A percentile compares a stretch with the other conserved stretches of the same genome.
Evolutionary conservation across 2,329 filamentous ascomycete genomes (phyloP).

Genomic region (Aspergillus glaucus): DNA sequence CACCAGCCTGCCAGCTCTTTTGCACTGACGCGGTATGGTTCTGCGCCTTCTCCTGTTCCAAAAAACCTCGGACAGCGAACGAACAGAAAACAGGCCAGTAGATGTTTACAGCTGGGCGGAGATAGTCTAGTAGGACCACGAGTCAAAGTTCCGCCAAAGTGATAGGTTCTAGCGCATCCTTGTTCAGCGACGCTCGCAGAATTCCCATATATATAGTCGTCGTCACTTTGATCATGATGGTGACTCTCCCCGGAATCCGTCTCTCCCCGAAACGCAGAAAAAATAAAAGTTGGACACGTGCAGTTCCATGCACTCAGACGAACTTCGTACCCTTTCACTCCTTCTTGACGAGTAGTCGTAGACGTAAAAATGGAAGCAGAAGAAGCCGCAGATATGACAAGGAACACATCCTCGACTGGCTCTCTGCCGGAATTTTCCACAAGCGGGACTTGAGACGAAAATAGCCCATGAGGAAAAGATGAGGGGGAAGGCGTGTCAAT

Average conservation of each 20-base stretch:
- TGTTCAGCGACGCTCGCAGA: no score
- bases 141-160: slow-evolving; percentile 33
- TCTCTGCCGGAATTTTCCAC: background rate
- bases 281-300: slow-evolving; percentile 76
- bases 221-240: background rate
- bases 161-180: background rate
- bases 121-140: slow-evolving; percentile 11
- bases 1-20: slow-evolving; percentile 70
- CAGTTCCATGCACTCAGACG: slow-evolving; percentile 76
- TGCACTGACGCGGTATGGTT: slow-evolving; percentile 46
- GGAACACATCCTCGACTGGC: slow-evolving; percentile 43
- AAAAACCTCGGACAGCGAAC: slow-evolving; percentile 59
- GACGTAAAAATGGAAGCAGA: slow-evolving; percentile 33
- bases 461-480: no score
- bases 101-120: slow-evolving; percentile 68
- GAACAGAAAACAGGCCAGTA: slow-evolving; percentile 74
- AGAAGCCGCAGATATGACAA: slow-evolving; percentile 57
- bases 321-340: slow-evolving; percentile 58
- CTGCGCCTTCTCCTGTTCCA: slow-evolving; percentile 45
- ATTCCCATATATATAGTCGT: no score
- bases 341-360: slow-evolving; percentile 17
- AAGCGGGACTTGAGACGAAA: no score
- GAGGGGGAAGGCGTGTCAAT: background rate
- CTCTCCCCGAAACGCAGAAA: slow-evolving; percentile 56
- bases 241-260: background rate